Conservation (phyloP, 768 basidiomycete genomes). For the Lactifluus rugatus region DNA sequence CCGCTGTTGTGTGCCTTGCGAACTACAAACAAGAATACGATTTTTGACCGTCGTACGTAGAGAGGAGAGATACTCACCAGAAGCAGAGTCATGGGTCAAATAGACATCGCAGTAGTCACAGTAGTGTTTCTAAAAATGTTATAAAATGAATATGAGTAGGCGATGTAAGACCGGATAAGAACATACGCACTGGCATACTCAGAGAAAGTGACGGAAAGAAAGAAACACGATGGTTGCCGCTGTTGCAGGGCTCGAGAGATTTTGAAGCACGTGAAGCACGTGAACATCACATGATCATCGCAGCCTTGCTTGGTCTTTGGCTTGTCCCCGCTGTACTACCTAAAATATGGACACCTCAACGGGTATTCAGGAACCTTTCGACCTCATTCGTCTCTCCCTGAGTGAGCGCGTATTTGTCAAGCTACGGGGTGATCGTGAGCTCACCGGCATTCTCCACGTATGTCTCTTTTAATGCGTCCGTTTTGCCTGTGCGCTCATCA, state of each 20-base stretch:
- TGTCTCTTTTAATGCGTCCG: slow-evolving; percentile 25
- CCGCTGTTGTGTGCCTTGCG: slow-evolving; percentile 98
- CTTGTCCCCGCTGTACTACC: not conserved
- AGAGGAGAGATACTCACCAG: slow-evolving; percentile 41
- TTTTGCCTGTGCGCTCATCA: slow-evolving; percentile 9
- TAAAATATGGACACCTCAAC: slow-evolving; percentile 56
- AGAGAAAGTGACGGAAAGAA: not conserved
- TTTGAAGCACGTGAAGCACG: too few species aligned
- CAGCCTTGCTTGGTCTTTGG: too few species aligned
- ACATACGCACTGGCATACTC: slow-evolving; percentile 53
- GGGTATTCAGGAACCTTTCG: slow-evolving; percentile 92
- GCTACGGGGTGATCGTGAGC: slow-evolving; percentile 85
- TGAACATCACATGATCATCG: slow-evolving; percentile 2
- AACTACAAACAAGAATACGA: slow-evolving; percentile 38
- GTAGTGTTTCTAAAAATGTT: slow-evolving; percentile 65
- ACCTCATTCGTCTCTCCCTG: slow-evolving; percentile 90
- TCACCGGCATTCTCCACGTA: slow-evolving; percentile 89
- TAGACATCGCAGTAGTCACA: slow-evolving; percentile 94
- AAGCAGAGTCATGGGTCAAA: slow-evolving; percentile 88
- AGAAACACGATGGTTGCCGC: too few species aligned
- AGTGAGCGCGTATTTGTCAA: slow-evolving; percentile 98
- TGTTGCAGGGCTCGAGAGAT: too few species aligned
- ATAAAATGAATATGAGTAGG: slow-evolving; percentile 6
- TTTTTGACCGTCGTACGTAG: not conserved
- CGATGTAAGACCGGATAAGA: not conserved